Evolutionary conservation across 306 rosid species (phyloP), one percentile per base, ranked within the genome.

Genomic region (Canavalia ensiformis): DNA sequence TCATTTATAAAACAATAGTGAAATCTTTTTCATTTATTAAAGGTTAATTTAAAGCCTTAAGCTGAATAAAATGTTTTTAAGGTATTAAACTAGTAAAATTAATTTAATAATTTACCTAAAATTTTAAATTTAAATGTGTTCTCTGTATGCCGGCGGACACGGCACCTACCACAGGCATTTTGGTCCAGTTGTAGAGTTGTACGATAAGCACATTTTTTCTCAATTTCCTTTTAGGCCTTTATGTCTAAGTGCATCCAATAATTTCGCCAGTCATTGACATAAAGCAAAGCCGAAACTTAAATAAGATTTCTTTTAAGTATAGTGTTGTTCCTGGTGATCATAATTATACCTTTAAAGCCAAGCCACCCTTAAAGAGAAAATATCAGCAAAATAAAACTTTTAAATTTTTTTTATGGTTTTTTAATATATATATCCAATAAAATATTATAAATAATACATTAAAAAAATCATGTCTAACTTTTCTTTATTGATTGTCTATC

Each of bases 261-360:
- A 82, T 58, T 52, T 62, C 29, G 8, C 25, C 2, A 33, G 41
- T 75, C 83, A 64, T 87, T 58, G 7, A 51, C 46, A 57, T 45
- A 11, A 87, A 87, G 90, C 90, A 51, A 84, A 11, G 57, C 71
- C 31, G 33, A 72, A 18, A 18, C 25, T 18, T 18, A 18, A 45
- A 39, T 4, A 12, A 41, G 5, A 6, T 11, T 5, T 39, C 37
- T 55, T 8, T 28, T 5, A 0, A 18, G 25, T 35, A 7, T 39
- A 33, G 44, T 42, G 33, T 18, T 11, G 49, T 7, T 35, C 7
- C 54, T 47, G 4, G 1, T 39, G 0, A 35, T 28, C 2, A 57
- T 58, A 34, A 68, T 18, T n/a, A 67, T 62, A 34, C 10, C 86
- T 77, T 83, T 29, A 83, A 77, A 72, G 64, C 29, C 75, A 83